Base-by-base conservation (phyloP, 2,329 filamentous ascomycete species). In the Curvularia eragrostidis region DNA sequence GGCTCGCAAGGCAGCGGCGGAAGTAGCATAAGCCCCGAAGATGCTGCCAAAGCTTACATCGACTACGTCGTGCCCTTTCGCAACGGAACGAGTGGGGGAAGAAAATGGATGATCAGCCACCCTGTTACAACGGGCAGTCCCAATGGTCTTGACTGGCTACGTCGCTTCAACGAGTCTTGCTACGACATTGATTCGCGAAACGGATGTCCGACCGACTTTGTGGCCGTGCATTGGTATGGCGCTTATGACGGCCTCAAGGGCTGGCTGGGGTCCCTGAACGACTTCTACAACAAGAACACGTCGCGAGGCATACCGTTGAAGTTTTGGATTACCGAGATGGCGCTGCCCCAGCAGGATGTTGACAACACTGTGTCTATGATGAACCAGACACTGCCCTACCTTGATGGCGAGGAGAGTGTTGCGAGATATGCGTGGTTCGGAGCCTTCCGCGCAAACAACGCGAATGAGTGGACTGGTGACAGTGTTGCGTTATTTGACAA, bases 251-350 rank as follows among this genome's bases (percentile, higher is more conserved):
- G 89, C 0, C 73, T 92, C 48, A 85, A 87, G 1, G 85, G 83
- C 56, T 88, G 89, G 67, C 81, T 92, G 48, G 87, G 87, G 4
- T 83, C 87, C 57, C 81, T 87, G 48, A 78, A 82, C 44, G 83
- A 81, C 26, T 80, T 79, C 21, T 83, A 82, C 63, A 76, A 76
- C 36, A 66, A 61, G 28, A 79, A 88, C 82, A 74, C 75, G 66
- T 81, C 84, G 1, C 71, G 72, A 65, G 80, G 84, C 6, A 19
- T 54, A 5, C 62, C 62, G 3, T 30, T 76, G 38, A 73, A 67
- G 61, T 85, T 93, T 56, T 95, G 91, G 91, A 80, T 94, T 8
- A 95, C 91, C 21, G 91, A 95, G 74, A 90, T 90, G 75, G 91
- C 88, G 44, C 81, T 84, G 38, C 76, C 81, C 54, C 78, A 89